Evolutionary conservation across 1,284 basidiomycete species (phyloP), one percentile per base, ranked within the genome.

Genomic region (Coniferiporia sulphurascens): DNA sequence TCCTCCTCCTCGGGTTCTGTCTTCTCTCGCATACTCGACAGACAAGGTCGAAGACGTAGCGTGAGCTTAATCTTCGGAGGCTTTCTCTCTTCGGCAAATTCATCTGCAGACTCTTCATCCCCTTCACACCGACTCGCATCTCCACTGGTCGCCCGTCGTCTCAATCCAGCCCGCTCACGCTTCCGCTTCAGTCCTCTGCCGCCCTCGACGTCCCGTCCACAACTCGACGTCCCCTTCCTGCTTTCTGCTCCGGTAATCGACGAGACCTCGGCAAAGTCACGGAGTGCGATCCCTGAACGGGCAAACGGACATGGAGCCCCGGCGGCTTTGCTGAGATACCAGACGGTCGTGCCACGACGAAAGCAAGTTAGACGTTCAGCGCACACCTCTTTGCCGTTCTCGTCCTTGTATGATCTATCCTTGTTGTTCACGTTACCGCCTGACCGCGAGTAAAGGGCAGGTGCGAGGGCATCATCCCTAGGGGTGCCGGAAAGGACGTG

Each of bases 231-330:
- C 73, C 48, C 43, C 48, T 48, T 58, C 38, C 55, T 53, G 17
- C 58, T 19, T 34, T 55, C 61, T 15, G 55, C 52, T 27, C 56
- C 51, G 7, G 58, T 59, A 15, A 62, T 59, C 44, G 52, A 34
- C 9, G 56, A 58, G n/a, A 43, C 45, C 66, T 83, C 80, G 19
- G 73, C 76, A 68, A 87, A 88, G 51, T 89, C 83, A 68, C 80
- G 86, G 4, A 89, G 75, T 36, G 82, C 78, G 48, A 90, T 86
- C n/a, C 85, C 85, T 1, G 79, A 83, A 59, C 84, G 77, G 8
- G 84, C 73, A 68, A 90, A 90, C 2, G 87, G 87, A 70, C 87
- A 89, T 0, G 84, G 83, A 8, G 84, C 81, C 45, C 88, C 88
- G 4, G 86, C 82, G 19, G 85, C 86, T 65, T 81, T 80, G 69